Evolutionary conservation across 208 protist genomes (phyloP).

Genomic region (Trypanosoma cruzi): DNA sequence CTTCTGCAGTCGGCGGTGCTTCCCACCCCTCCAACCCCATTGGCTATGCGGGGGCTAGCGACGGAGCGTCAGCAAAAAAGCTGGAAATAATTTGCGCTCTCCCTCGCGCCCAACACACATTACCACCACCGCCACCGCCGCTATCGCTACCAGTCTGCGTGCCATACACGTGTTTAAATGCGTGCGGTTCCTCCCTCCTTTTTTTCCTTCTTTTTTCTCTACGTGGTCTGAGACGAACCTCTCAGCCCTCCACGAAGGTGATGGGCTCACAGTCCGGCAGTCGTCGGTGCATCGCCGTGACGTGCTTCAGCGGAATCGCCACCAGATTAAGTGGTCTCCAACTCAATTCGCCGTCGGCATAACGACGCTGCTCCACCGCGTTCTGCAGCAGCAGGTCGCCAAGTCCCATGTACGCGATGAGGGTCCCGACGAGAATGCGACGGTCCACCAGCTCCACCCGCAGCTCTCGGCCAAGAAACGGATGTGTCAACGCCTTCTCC

Average conservation of each 20-base stretch:
- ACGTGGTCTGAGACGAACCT: too few species aligned
- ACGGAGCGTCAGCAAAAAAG: too few species aligned
- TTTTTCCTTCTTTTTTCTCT: too few species aligned
- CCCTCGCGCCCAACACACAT: too few species aligned
- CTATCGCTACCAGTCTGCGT: too few species aligned
- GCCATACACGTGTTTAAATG: too few species aligned
- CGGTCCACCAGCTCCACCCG: conserved; percentile 80
- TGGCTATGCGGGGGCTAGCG: too few species aligned
- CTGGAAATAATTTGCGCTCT: too few species aligned
- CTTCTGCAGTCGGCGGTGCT: too few species aligned
- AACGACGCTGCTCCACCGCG: conserved; percentile 67
- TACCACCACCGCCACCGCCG: too few species aligned
- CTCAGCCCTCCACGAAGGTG: conserved; percentile 12
- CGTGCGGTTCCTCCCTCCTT: too few species aligned
- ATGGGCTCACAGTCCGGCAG: conserved; percentile 39
- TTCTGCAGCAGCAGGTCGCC: conserved; percentile 72
- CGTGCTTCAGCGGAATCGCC: conserved; percentile 73
- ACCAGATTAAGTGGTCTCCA: conserved; percentile 50
- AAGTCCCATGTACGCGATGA: conserved; percentile 75
- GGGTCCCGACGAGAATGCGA: conserved; percentile 64
- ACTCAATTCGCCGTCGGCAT: conserved; percentile 65
- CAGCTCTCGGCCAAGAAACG: conserved; percentile 75
- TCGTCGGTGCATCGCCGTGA: conserved; percentile 68
- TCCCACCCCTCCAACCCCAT: too few species aligned
- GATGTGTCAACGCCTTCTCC: conserved; percentile 22